Evolutionary conservation across 2,329 filamentous ascomycete genomes (phyloP).

Genomic region (Talaromyces sp.): DNA sequence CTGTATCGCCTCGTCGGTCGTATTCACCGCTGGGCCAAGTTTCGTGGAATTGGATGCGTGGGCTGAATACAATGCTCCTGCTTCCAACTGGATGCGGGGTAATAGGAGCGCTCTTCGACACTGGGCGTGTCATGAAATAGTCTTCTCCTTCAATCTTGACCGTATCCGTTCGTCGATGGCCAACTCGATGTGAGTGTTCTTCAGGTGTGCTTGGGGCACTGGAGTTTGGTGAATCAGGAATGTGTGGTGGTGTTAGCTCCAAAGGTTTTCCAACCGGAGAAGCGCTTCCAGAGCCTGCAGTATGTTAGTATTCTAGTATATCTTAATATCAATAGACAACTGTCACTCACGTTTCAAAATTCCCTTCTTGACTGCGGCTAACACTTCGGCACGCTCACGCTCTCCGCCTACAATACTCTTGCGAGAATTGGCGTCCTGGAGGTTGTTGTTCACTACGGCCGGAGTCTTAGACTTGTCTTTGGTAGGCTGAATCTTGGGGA

Average conservation of each 20-base stretch:
- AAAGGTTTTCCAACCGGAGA: conserved; percentile 64
- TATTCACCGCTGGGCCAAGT: conserved; percentile 96
- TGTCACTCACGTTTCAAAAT: conserved; percentile 77
- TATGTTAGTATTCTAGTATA: neutral
- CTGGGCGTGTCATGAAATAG: conserved; percentile 75
- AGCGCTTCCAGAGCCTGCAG: conserved; percentile 61
- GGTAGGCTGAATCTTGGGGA: conserved; percentile 78
- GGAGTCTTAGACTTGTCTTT: conserved; percentile 56
- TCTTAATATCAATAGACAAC: neutral
- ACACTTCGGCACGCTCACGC: conserved; percentile 81
- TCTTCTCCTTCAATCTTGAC: conserved; percentile 78
- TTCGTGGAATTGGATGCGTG: conserved; percentile 89
- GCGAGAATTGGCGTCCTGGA: conserved; percentile 44
- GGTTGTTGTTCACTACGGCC: conserved; percentile 40
- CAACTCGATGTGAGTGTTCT: conserved; percentile 55
- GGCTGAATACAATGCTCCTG: conserved; percentile 72
- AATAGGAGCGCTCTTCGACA: conserved; percentile 66
- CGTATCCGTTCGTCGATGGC: conserved; percentile 64
- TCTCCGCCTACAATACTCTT: conserved; percentile 92
- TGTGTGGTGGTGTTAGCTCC: conserved; percentile 50
- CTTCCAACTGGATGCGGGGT: conserved; percentile 40
- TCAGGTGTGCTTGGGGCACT: conserved; percentile 88
- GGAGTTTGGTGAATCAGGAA: conserved; percentile 75
- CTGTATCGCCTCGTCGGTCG: conserved; percentile 90
- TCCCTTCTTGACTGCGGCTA: conserved; percentile 89